Evolutionary conservation across 345 rosid species (phyloP).

Genomic region (Durio zibethinus): DNA sequence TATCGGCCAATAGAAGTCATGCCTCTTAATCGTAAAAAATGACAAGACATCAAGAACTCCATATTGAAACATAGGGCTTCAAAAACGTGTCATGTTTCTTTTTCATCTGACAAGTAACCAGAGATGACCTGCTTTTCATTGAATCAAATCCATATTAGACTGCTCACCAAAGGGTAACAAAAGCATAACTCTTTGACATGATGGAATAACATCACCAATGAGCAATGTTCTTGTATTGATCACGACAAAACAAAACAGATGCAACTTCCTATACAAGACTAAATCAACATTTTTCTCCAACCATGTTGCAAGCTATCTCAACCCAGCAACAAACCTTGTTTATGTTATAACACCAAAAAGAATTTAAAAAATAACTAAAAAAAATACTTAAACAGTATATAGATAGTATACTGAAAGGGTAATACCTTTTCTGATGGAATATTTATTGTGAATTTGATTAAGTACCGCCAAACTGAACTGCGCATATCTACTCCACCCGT

Average conservation of each 20-base stretch:
- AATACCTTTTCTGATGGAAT: constrained; percentile 79
- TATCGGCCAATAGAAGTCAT: not conserved
- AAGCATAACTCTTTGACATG: not conserved
- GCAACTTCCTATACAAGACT: not conserved
- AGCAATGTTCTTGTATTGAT: not conserved
- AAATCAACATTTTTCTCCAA: not conserved
- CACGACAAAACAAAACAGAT: not conserved
- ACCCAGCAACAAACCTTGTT: not conserved
- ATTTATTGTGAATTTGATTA: constrained; percentile 72
- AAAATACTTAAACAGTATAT: not conserved
- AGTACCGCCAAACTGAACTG: constrained; percentile 86
- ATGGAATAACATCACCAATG: not conserved
- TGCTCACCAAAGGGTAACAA: not conserved
- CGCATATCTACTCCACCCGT: constrained; percentile 93
- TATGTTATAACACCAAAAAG: not conserved
- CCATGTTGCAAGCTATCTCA: not conserved
- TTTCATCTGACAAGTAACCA: not conserved
- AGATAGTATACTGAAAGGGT: not conserved
- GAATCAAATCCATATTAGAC: constrained; percentile 1
- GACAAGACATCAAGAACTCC: not conserved
- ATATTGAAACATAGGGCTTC: not conserved
- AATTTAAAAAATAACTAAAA: not conserved
- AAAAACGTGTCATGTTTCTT: not conserved
- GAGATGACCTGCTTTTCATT: not conserved
- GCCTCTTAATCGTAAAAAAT: not conserved